Evolutionary conservation across 495 filamentous ascomycete species (phyloP), one percentile per base, ranked within the genome.

Genomic region (Barbatosphaeria neglecta): DNA sequence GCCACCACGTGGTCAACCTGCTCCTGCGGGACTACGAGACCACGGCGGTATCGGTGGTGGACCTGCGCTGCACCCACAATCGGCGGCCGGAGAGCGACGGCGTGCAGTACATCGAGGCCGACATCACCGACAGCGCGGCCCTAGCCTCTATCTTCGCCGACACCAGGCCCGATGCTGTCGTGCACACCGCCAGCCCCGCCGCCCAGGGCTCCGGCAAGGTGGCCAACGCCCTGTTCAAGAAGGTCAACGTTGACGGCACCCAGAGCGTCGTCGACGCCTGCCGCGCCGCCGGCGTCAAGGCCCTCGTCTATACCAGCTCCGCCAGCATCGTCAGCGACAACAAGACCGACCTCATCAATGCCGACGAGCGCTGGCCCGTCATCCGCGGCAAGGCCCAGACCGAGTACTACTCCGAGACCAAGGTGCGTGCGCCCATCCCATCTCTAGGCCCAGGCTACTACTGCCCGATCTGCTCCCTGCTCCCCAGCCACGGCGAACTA

Each of bases 231-330:
- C 51, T 88, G 1, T 83, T 81, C 65, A 73, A 77, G 46, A 89
- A 86, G 68, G 92, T 99, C 50, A 99, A 97, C 63, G 87, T 99
- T 1, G 84, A 86, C 18, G 92, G 92, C 16, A 96, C 90, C 0
- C 79, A 76, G 51, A 83, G 72, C 17, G 68, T 97, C 17, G 65
- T 99, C 39, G 77, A 87, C 45, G 85, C 83, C 13, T 83, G 84
- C 44, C 77, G 79, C 50, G 74, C 84, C 55, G 74, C 75, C 24
- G 81, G 78, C 38, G 90, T 95, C 55, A 95, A 87, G 67, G 93
- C 82, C 0, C 84, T 99, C 55, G 86, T 99, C 23, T 94, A 93
- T 68, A 99, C 93, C 3, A 93, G 86, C 62, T 90, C 85, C 22
- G 86, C 87, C 40, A 90, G 85, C 43, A 79, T 95, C 28, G 76